These are phyloP conservation scores for Kwoniella shivajii DNA, from an alignment of 1,284 basidiomycete genomes.

Conservation along the genomic window DNA sequence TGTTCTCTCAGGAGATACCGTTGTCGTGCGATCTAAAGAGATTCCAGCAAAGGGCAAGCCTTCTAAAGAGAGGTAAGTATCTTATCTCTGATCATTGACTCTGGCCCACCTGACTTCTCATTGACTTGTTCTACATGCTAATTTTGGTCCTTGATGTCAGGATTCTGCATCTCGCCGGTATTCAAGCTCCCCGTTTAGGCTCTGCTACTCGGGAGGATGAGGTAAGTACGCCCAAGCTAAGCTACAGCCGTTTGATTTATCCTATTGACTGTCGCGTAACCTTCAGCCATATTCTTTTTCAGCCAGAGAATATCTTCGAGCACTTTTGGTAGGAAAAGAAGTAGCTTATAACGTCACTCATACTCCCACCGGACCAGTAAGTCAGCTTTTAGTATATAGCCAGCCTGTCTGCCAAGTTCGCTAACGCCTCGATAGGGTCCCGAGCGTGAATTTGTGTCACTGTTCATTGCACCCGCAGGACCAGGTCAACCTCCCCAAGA, in stretches of 20 bases:
- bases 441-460: conserved; percentile 52
- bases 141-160: conserved; percentile 54
- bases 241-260: background rate
- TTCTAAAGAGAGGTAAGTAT: conserved; percentile 76
- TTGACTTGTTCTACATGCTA: no score
- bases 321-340: conserved; percentile 84
- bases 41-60: conserved; percentile 77
- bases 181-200: conserved; percentile 77
- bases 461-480: conserved; percentile 50
- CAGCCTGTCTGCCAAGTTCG: background rate
- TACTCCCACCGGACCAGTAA: conserved; percentile 30
- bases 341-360: conserved; percentile 54
- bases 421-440: conserved; percentile 10
- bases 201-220: conserved; percentile 81
- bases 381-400: background rate
- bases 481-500: conserved; percentile 60
- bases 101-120: no score
- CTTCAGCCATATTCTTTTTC: conserved; percentile 88
- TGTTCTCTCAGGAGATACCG: conserved; percentile 84
- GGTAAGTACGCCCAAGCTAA: conserved; percentile 56
- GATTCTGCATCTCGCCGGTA: conserved; percentile 80
- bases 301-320: conserved; percentile 86
- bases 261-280: background rate
- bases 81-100: background rate
- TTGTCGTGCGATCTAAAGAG: conserved; percentile 71